Base-by-base conservation (phyloP, 768 basidiomycete species). In the Astraeus odoratus region DNA sequence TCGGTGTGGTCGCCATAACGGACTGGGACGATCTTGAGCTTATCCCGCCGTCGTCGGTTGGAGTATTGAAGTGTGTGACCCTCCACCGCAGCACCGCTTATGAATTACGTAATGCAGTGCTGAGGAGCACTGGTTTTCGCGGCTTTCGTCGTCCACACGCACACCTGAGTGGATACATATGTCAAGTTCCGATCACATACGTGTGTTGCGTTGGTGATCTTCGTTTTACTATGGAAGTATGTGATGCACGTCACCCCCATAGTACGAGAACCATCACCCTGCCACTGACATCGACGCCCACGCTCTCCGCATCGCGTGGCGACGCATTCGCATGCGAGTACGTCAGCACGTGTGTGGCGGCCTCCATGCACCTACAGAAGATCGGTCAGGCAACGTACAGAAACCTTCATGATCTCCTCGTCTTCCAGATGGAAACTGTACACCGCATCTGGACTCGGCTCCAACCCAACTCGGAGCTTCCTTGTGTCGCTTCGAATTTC, bases 361-460 rank as follows among this genome's bases (percentile, higher is more conserved):
- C 35, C 61, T 63, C 43, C 3, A 19, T n/a, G n/a, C n/a, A n/a
- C n/a, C n/a, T n/a, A n/a, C n/a, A n/a, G n/a, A n/a, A n/a, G n/a
- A n/a, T n/a, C n/a, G n/a, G n/a, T n/a, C n/a, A n/a, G n/a, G n/a
- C n/a, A n/a, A n/a, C n/a, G n/a, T n/a, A n/a, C n/a, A n/a, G n/a
- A n/a, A 41, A 87, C 89, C 68, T 78, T 65, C 45, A 75, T 72
- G 42, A 92, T 79, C 31, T 70, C 70, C 33, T 83, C 81, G 61
- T 96, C 93, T 60, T 96, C 94, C 0, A 86, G 82, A 57, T 96
- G 92, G 67, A 88, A 95, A 2, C 79, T 67, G 56, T 82, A 86
- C 5, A 80, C 67, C 0, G 81, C 77, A 43, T 80, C 78, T 2
- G n/a, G n/a, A n/a, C n/a, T n/a, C 55, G n/a, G 8, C 47, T 49